Evolutionary conservation across 169 alveolate genomes (phyloP), one percentile per base, ranked within the genome.

Genomic region (Plasmodium vinckei): DNA sequence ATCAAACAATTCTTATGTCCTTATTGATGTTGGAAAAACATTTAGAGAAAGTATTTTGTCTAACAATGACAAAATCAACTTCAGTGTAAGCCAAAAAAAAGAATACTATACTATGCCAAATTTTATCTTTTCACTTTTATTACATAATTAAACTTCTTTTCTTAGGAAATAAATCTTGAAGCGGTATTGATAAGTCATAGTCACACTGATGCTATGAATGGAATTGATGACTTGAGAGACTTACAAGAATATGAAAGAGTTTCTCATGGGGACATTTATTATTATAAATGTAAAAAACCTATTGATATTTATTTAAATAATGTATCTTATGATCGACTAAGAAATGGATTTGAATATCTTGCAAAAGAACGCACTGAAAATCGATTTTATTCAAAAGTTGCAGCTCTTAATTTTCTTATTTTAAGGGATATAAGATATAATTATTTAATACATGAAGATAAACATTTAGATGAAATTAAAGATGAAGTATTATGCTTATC

Each of bases 21-120:
- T 79, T 17, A 79, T 79, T 13, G 89, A 79, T 25, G 89, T 79
- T 33, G 89, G 89, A 27, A 79, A 79, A 39, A 79, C 89, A 15
- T 79, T 79, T 33, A 53, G 89, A 61, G 89, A 79, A 46, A 79
- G 89, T 23, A 46, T 79, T 23, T 54, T 79, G 9, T 47, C 13
- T 42, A 79, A 79, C 60, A 65, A 33, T 33, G 89, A 79, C 23
- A 79, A 65, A 23, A 79, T 79, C 2, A 67, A 79, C 49, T 79
- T 79, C 33, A 65, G 56, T 17, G 89, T 79, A 79, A 79, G 47
- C n/a, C n/a, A 12, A 9, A 5, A 39, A 23, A 47, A 39, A 9
- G 63, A 17, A 27, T 65, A 15, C 0, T 65, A 21, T 21, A 21
- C 25, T 65, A 0, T 65, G 17, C 3, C 39, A 15, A 1, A 33